Conservation (phyloP, 1,139 yeast genomes). For the Debaryomycetaceae sp. region DNA sequence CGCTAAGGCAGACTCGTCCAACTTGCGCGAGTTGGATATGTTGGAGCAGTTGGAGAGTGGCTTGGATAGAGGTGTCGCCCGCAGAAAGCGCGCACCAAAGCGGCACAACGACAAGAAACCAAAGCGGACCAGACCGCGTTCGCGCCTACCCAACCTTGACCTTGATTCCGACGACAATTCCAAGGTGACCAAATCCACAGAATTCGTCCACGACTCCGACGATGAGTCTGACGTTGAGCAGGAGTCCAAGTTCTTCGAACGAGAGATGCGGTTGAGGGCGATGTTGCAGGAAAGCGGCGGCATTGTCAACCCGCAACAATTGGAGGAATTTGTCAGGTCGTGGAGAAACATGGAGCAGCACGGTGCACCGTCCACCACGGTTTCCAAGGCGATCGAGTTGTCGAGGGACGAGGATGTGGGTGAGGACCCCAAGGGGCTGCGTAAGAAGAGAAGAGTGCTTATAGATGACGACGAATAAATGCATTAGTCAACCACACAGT, state of each 20-base stretch:
- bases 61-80: constrained; percentile 18
- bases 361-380: constrained; percentile 14
- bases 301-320: constrained; percentile 33
- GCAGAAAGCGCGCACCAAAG: no score
- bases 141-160: constrained; percentile 16
- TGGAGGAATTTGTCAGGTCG: constrained; percentile 33
- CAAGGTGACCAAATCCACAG: constrained; percentile 37
- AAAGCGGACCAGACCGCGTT: constrained; percentile 8
- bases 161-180: constrained; percentile 20
- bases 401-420: constrained; percentile 7
- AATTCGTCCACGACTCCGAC: constrained; percentile 59
- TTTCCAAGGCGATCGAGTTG: constrained; percentile 22
- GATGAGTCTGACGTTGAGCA: constrained; percentile 64
- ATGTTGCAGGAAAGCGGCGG: constrained; percentile 37
- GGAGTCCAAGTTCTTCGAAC: constrained; percentile 50
- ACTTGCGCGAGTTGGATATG: constrained; percentile 25
- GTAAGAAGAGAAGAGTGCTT: constrained; percentile 14
- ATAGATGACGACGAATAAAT: constrained; percentile 21
- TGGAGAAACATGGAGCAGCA: constrained; percentile 29
- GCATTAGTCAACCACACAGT: constrained; percentile 35
- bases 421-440: constrained; percentile 8
- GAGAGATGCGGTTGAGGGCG: constrained; percentile 52
- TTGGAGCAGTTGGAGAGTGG: constrained; percentile 28
- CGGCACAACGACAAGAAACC: constrained; percentile 10
- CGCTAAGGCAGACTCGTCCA: constrained; percentile 14